Conservation (phyloP, 768 basidiomycete species). For the Hygrocybe punicea region DNA sequence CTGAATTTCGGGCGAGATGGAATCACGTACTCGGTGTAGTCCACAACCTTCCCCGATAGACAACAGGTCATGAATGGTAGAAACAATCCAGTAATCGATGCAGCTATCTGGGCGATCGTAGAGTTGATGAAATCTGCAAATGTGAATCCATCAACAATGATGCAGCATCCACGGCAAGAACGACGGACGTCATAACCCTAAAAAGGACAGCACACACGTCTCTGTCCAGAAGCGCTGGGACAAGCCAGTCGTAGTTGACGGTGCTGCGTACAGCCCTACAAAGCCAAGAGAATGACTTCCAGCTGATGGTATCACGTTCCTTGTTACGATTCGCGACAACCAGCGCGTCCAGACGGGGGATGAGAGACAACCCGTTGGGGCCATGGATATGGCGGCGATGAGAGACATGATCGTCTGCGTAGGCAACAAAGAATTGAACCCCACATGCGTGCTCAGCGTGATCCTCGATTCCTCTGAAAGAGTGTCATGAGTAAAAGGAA, state of each 20-base stretch:
- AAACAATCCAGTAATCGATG: not conserved
- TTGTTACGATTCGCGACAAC: not conserved
- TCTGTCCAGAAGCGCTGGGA: not conserved
- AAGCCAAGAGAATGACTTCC: not conserved
- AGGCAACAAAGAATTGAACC: not conserved
- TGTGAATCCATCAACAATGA: not conserved
- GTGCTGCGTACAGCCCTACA: not conserved
- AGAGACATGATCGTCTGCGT: not conserved
- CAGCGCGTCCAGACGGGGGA: not conserved
- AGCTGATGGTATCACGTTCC: not conserved
- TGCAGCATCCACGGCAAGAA: not conserved
- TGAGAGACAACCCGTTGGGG: not conserved
- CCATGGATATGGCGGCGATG: not conserved
- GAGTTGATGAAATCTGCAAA: not conserved
- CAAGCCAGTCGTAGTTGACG: not conserved
- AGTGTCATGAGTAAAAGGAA: not conserved
- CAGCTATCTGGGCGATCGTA: not conserved
- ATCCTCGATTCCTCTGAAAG: not conserved
- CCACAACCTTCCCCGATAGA: not conserved
- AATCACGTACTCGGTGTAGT: not conserved
- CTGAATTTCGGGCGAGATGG: not conserved
- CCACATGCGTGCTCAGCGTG: not conserved
- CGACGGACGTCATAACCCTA: not conserved
- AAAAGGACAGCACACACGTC: not conserved
- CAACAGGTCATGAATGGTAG: not conserved